These are phyloP conservation scores for Scheffersomyces stipitis DNA, from an alignment of 805 yeast genomes.

Conservation along the genomic window DNA sequence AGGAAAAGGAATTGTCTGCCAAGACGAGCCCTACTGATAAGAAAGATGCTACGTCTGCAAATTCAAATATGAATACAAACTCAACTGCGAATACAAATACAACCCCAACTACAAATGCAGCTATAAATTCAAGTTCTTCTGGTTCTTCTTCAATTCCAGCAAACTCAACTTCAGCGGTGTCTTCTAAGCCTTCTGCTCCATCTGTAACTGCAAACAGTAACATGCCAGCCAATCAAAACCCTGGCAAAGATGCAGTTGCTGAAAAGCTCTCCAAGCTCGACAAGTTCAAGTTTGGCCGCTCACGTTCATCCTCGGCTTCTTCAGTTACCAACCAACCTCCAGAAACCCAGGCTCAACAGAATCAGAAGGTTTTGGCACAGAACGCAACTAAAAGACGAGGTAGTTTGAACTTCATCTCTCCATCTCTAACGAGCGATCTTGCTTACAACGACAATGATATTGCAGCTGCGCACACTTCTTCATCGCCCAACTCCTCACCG, in stretches of 20 bases:
- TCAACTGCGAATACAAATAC: neutral
- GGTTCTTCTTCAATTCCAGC: neutral
- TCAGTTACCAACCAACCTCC: neutral
- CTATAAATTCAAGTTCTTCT: neutral
- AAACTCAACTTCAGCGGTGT: neutral
- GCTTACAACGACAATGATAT: neutral
- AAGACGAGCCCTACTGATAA: neutral
- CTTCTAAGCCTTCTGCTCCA: too few species aligned
- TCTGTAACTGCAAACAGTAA: too few species aligned
- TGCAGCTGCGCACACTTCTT: neutral
- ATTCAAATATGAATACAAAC: neutral
- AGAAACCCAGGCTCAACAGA: slow-evolving; percentile 12
- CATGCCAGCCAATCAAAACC: slow-evolving; percentile 2
- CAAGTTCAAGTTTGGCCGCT: slow-evolving; percentile 23
- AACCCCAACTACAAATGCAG: neutral
- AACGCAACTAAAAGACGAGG: slow-evolving; percentile 11
- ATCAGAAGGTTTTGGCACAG: slow-evolving; percentile 2
- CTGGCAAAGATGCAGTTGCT: too few species aligned
- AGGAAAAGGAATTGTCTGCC: too few species aligned
- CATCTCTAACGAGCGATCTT: slow-evolving; percentile 1
- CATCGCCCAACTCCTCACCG: slow-evolving; percentile 9
- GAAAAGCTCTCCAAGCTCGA: slow-evolving; percentile 19
- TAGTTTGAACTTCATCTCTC: slow-evolving; percentile 2
- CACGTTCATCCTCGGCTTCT: slow-evolving; percentile 24
- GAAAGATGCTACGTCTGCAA: neutral